phyloP scores from a whole-genome alignment of 805 yeast genomes.

The Suhomyces prunicola region DNA sequence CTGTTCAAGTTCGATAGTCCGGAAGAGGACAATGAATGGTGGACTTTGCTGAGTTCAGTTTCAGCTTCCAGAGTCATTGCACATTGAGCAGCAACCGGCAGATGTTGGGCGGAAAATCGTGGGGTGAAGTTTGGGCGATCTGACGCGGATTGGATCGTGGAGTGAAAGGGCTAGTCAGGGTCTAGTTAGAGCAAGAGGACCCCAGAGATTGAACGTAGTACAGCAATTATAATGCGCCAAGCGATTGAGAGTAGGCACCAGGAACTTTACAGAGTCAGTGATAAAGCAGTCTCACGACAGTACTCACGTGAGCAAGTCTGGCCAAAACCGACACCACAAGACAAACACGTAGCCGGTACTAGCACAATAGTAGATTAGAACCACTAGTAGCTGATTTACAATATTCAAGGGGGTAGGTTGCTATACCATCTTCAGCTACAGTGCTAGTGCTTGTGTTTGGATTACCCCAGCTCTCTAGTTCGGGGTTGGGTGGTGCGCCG shows the following conservation, averaged over 20 bases:
- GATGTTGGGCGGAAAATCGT: not conserved
- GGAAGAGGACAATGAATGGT: not conserved
- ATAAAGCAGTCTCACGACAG: not conserved
- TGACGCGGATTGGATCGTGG: not conserved
- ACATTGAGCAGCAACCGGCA: not conserved
- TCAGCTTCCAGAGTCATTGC: not conserved
- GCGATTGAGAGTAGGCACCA: not conserved
- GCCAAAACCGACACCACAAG: not conserved
- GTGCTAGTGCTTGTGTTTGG: no score
- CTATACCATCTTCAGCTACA: no score
- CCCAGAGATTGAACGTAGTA: not conserved
- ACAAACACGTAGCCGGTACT: no score
- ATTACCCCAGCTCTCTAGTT: no score
- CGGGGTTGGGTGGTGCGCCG: not conserved
- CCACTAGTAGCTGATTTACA: no score
- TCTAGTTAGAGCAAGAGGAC: not conserved
- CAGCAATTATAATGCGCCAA: not conserved
- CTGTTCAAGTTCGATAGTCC: not conserved
- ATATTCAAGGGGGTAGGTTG: no score
- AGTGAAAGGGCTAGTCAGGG: not conserved
- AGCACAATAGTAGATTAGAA: no score
- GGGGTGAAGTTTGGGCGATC: not conserved
- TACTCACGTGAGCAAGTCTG: not conserved
- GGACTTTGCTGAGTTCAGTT: not conserved
- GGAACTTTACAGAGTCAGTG: not conserved